Evolutionary conservation across 129 eudicot species (phyloP).

Genomic region (Dittrichia graveolens): DNA sequence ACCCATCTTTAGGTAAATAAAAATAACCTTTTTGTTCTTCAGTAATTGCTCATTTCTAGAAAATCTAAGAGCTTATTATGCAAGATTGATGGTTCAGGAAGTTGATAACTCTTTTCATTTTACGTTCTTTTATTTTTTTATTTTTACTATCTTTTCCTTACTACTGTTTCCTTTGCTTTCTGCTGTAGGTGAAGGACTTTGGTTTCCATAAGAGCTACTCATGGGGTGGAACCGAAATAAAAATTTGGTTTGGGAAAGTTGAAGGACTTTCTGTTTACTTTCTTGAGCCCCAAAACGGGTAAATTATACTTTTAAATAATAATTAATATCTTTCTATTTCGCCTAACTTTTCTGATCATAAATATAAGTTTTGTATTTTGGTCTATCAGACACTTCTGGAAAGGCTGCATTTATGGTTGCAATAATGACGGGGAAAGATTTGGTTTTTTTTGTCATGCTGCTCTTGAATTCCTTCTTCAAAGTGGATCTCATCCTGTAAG

Average conservation of each 20-base stretch:
- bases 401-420: constrained; percentile 86
- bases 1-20: too few relatives aligned
- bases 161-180: background rate
- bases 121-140: background rate
- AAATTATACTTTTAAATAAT: constrained; percentile 29
- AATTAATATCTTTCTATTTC: constrained; percentile 1
- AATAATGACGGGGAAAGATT: constrained; percentile 92
- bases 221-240: constrained; percentile 95
- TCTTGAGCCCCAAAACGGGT: constrained; percentile 98
- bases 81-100: too few relatives aligned
- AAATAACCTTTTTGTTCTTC: too few relatives aligned
- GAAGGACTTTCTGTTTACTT: constrained; percentile 94
- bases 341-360: background rate
- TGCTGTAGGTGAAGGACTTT: constrained; percentile 77
- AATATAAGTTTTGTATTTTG: constrained; percentile 7
- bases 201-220: constrained; percentile 70
- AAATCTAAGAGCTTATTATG: too few relatives aligned
- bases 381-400: constrained; percentile 65
- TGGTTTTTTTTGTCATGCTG: constrained; percentile 97
- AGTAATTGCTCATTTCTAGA: too few relatives aligned
- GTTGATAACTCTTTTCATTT: too few relatives aligned
- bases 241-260: constrained; percentile 93
- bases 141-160: constrained; percentile 6
- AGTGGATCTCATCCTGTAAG: constrained; percentile 97
- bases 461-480: constrained; percentile 94